Conservation (phyloP, 2,329 filamentous ascomycete species). For the Colletotrichum scovillei region DNA sequence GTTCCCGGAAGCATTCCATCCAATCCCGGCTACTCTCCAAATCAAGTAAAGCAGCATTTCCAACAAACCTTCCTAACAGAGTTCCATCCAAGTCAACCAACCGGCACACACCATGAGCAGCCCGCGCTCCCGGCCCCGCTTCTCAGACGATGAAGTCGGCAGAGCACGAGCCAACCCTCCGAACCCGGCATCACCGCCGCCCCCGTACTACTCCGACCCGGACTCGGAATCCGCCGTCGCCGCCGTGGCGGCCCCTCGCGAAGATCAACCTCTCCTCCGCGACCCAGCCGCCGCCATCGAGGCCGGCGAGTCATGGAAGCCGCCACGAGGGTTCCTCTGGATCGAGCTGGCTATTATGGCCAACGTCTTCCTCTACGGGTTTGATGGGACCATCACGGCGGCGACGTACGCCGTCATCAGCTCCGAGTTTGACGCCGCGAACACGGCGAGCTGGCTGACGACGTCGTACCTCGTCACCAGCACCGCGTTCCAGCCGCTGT, state of each 20-base stretch:
- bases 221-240: background rate
- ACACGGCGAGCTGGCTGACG: slow-evolving; percentile 80
- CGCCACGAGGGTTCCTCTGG: slow-evolving; percentile 64
- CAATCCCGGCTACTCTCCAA: slow-evolving; percentile 1
- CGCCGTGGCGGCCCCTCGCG: slow-evolving; percentile 7
- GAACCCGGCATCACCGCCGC: slow-evolving; percentile 6
- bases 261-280: slow-evolving; percentile 40
- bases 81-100: background rate
- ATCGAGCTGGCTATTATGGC: slow-evolving; percentile 72
- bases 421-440: slow-evolving; percentile 78
- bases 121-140: slow-evolving; percentile 15
- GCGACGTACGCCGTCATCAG: slow-evolving; percentile 80
- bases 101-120: background rate
- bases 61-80: background rate
- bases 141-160: slow-evolving; percentile 16
- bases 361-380: slow-evolving; percentile 74
- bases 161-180: slow-evolving; percentile 11
- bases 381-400: slow-evolving; percentile 80
- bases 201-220: slow-evolving; percentile 9
- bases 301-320: slow-evolving; percentile 52
- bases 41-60: background rate
- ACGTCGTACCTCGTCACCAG: slow-evolving; percentile 79
- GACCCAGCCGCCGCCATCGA: slow-evolving; percentile 28
- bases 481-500: slow-evolving; percentile 78
- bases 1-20: background rate